Evolutionary conservation across 805 yeast species (phyloP).

Genomic region (Yamadazyma olivae): DNA sequence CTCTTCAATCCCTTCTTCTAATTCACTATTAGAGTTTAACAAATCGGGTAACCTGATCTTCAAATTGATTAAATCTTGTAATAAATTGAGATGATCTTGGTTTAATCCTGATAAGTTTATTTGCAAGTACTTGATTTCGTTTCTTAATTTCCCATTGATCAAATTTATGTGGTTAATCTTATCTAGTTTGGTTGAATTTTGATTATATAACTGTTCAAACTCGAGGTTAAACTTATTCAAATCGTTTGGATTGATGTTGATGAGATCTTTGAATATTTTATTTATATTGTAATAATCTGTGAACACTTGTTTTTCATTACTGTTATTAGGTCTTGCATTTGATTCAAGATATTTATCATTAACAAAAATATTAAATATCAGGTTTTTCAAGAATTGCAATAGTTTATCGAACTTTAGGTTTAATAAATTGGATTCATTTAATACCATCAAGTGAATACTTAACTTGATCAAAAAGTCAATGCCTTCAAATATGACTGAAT

Average conservation of each 20-base stretch:
- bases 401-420: constrained; percentile 71
- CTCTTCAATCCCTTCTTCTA: constrained; percentile 42
- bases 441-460: constrained; percentile 74
- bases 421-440: constrained; percentile 59
- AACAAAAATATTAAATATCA: constrained; percentile 69
- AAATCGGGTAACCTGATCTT: constrained; percentile 74
- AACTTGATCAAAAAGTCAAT: constrained; percentile 81
- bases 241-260: constrained; percentile 70
- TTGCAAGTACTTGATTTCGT: constrained; percentile 72
- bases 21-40: constrained; percentile 67
- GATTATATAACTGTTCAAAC: constrained; percentile 65
- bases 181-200: constrained; percentile 61
- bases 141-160: constrained; percentile 68
- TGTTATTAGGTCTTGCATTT: background rate
- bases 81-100: constrained; percentile 80
- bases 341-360: constrained; percentile 21
- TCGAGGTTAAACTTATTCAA: constrained; percentile 71
- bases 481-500: constrained; percentile 88
- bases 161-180: constrained; percentile 59
- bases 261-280: constrained; percentile 74
- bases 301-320: background rate
- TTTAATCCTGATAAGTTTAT: constrained; percentile 65
- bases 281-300: constrained; percentile 57
- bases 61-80: constrained; percentile 81
- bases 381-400: constrained; percentile 73